Evolutionary conservation across 768 basidiomycete genomes (phyloP), one percentile per base, ranked within the genome.

Genomic region (Roridomyces roridus): DNA sequence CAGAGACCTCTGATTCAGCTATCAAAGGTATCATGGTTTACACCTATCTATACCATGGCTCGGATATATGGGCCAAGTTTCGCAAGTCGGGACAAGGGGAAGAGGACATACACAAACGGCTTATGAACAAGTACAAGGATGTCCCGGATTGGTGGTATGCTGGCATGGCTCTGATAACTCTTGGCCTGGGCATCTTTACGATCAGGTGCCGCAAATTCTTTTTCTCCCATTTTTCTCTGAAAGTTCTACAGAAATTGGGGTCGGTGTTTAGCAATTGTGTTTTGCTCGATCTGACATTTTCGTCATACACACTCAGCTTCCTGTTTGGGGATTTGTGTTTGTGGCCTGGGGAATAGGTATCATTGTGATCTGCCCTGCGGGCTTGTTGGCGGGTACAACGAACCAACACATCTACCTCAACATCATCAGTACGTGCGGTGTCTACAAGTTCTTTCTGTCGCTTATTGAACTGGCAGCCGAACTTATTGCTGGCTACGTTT

Each of bases 141-240:
- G 51, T 52, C 14, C 51, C 51, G 8, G 51, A 52, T 18, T 52
- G 51, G 51, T 52, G 51, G 51, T 52, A 52, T n/a, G 51, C 23
- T n/a, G 28, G 43, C 10, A 25, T 52, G 21, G 8, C 6, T 37
- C 18, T 52, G 34, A 25, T 52, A n/a, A 52, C 51, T 3, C 6
- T 52, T 31, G 51, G 51, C 7, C 24, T 44, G 6, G 51, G 51
- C 2, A 52, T 52, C 21, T 52, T 52, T 18, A 52, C 51, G n/a
- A 52, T 52, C 43, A 44, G 42, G 51, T 52, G 44, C 20, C 34
- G 3, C 3, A 7, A 14, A 14, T 14, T 42, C 36, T 41, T 31
- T 7, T 41, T 5, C 5, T 12, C 31, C 26, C 23, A 29, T 8
- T 3, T 10, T 29, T 21, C 34, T 28, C 12, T 15, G 31, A 10